Evolutionary conservation across 257 asterid genomes (phyloP).

Genomic region (Cinchona pubescens): DNA sequence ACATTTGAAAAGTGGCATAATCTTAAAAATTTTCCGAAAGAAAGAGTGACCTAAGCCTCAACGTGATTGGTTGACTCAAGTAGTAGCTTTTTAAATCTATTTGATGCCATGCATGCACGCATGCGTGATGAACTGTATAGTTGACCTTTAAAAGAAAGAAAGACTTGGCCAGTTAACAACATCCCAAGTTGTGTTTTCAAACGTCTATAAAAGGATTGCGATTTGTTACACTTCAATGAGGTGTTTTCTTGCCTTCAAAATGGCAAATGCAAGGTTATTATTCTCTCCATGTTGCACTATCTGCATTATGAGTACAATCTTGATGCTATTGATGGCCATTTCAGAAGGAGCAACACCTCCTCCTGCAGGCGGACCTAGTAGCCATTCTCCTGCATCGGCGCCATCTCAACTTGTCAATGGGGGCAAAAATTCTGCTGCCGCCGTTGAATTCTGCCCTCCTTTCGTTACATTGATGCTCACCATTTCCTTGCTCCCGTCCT

Average conservation of each 20-base stretch:
- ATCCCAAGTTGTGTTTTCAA: background rate
- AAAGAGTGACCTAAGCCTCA: background rate
- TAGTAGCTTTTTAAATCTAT: background rate
- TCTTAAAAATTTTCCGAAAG: no score
- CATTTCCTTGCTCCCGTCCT: background rate
- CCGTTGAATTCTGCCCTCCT: slow-evolving; percentile 1
- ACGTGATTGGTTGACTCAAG: background rate
- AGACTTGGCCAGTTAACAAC: background rate
- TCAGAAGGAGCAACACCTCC: background rate
- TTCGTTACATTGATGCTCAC: background rate
- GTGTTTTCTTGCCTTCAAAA: background rate
- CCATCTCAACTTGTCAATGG: no score
- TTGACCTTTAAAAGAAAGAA: background rate
- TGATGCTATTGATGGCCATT: background rate
- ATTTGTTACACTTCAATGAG: background rate
- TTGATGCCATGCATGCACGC: slow-evolving; percentile 2
- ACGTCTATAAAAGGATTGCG: background rate
- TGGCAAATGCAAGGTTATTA: background rate
- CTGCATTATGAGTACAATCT: background rate
- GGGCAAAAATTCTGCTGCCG: no score
- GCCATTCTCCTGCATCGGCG: no score
- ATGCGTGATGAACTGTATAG: background rate
- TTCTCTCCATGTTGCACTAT: background rate
- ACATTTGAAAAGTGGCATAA: no score
- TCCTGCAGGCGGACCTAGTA: no score